Conservation (phyloP, 2,329 filamentous ascomycete species). For the Epichloe brachyelytri region DNA sequence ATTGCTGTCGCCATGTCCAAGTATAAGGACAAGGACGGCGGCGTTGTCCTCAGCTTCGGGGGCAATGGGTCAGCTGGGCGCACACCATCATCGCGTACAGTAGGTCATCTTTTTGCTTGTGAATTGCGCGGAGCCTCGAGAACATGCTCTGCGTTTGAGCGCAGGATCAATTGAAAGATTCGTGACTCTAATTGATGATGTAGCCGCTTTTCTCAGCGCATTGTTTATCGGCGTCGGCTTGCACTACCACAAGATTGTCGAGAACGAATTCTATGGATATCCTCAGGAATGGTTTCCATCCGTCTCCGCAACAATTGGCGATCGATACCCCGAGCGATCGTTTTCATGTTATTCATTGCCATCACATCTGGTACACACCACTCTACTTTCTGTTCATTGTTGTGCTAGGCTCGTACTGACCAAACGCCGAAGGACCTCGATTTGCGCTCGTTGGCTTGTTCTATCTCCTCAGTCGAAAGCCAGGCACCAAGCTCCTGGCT, state of each 20-base stretch:
- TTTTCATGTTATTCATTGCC: conserved; percentile 97
- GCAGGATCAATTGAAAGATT: not conserved
- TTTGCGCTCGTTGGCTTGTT: conserved; percentile 84
- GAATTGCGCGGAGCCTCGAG: not conserved
- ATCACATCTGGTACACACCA: conserved; percentile 64
- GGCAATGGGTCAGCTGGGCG: conserved; percentile 78
- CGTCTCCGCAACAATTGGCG: conserved; percentile 91
- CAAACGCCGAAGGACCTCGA: conserved; percentile 53
- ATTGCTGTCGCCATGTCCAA: conserved; percentile 23
- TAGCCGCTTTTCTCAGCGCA: conserved; percentile 76
- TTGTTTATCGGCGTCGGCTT: conserved; percentile 67
- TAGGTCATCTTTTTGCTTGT: conserved; percentile 26
- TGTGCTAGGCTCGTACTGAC: not conserved
- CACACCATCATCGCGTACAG: conserved; percentile 78
- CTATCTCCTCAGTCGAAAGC: conserved; percentile 75
- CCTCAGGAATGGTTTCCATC: conserved; percentile 95
- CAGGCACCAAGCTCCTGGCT: conserved; percentile 63
- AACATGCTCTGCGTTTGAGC: not conserved
- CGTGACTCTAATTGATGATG: conserved; percentile 10
- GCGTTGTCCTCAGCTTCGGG: conserved; percentile 53
- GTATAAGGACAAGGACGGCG: conserved; percentile 53
- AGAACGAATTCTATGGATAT: conserved; percentile 93
- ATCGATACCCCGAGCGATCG: conserved; percentile 90
- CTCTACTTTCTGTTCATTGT: not conserved
- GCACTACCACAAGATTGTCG: conserved; percentile 93